Base-by-base conservation (phyloP, 441 rosid genomes). In the Populus hybrid region DNA sequence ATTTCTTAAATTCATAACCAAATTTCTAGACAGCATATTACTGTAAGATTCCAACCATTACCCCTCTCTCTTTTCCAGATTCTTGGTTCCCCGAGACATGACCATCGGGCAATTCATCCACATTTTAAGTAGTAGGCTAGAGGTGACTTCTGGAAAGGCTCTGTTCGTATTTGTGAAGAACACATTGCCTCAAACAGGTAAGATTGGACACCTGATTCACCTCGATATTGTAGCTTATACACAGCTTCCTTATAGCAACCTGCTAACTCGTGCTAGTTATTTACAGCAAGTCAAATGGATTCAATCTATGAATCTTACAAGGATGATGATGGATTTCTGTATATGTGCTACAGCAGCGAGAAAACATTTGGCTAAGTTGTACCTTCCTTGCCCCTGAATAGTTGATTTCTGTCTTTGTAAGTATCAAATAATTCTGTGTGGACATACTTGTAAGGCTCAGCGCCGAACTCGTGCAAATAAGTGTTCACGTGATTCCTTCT, bases 311-410 rank as follows among this genome's bases (percentile, higher is more conserved):
- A 90, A 74, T 77, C 89, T 20, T 89, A 76, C 85, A 90, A 89
- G 86, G 97, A 92, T 4, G 90, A 88, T 34, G 97, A 93, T 71
- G 98, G 96, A 3, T 93, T 91, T 77, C 88, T 91, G 69, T 93
- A 93, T 75, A 85, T 93, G 92, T 93, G 86, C 81, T 93, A 91
- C 82, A 91, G 94, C 88, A 89, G 88, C 66, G 98, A 93, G 87
- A 92, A 93, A 79, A 90, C 97, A 73, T 92, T 93, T 2, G 97
- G 95, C 73, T 86, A 61, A 40, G 69, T 40, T 18, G 18, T 8
- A n/a, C 12, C 67, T 35, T 36, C 11, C 12, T n/a, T 20, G 14
- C 42, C 23, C 35, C 65, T 14, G 34, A 77, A 38, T 16, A 23
- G 26, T 24, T 6, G 53, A 30, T 69, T 40, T 24, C 36, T 59